phyloP scores from a whole-genome alignment of 1,139 yeast genomes.

The Waltiozyma sp. region DNA sequence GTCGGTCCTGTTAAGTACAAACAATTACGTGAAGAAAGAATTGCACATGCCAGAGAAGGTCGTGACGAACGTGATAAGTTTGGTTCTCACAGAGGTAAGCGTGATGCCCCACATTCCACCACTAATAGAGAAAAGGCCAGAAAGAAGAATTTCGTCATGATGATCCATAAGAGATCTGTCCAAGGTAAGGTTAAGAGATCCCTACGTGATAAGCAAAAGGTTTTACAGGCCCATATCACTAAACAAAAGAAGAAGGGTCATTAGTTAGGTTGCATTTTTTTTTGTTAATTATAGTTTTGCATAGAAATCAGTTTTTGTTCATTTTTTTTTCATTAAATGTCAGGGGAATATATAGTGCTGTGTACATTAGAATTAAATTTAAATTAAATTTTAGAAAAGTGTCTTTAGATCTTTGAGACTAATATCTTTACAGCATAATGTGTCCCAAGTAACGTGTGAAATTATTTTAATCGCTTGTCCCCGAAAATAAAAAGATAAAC shows the following conservation, averaged over 20 bases:
- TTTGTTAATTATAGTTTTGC: conserved; percentile 1
- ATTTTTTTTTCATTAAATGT: too few relatives aligned
- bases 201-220: conserved; percentile 80
- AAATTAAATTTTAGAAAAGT: too few relatives aligned
- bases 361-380: too few relatives aligned
- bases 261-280: conserved; percentile 14
- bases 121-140: conserved; percentile 94
- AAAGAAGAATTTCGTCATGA: conserved; percentile 98
- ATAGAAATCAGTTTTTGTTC: too few relatives aligned
- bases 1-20: conserved; percentile 82
- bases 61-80: conserved; percentile 86
- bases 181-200: conserved; percentile 91
- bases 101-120: conserved; percentile 74
- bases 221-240: conserved; percentile 71
- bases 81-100: conserved; percentile 79
- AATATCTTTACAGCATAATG: too few relatives aligned
- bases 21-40: conserved; percentile 79
- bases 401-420: too few relatives aligned
- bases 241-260: conserved; percentile 83
- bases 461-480: too few relatives aligned
- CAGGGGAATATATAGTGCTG: too few relatives aligned
- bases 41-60: conserved; percentile 82
- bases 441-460: too few relatives aligned
- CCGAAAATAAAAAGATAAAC: too few relatives aligned
- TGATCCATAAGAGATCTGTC: conserved; percentile 88